phyloP scores from a whole-genome alignment of 108 stramenopile species.

The Licmophora abbreviata region DNA sequence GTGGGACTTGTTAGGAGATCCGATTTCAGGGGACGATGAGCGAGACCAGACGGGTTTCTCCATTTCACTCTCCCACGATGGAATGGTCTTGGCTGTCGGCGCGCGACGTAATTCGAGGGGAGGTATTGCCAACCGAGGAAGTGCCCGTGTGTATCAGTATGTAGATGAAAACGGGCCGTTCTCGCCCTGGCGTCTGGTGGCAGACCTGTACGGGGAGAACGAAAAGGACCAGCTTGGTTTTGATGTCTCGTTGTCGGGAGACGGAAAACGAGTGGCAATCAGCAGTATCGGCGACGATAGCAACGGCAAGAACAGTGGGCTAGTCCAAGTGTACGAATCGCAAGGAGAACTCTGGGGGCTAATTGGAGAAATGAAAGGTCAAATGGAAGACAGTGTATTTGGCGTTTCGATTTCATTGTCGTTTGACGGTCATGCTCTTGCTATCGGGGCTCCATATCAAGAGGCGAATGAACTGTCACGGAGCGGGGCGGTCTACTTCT shows the following conservation, averaged over 20 bases:
- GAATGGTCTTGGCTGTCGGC: slow-evolving; percentile 26
- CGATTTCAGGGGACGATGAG: slow-evolving; percentile 17
- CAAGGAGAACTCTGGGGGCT: slow-evolving; percentile 6
- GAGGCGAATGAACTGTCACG: slow-evolving; percentile 11
- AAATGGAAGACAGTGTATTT: slow-evolving; percentile 16
- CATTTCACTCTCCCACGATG: slow-evolving; percentile 30
- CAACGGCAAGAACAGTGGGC: slow-evolving; percentile 29
- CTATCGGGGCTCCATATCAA: slow-evolving; percentile 32
- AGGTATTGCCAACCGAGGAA: slow-evolving; percentile 17
- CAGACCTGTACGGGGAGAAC: slow-evolving; percentile 5
- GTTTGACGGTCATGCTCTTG: slow-evolving; percentile 21
- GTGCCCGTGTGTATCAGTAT: slow-evolving; percentile 13
- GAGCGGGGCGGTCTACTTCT: slow-evolving; percentile 25
- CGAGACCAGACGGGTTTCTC: slow-evolving; percentile 30
- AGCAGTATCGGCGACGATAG: slow-evolving; percentile 23
- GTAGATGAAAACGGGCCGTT: not conserved
- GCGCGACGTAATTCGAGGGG: slow-evolving; percentile 20
- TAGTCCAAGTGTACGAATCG: slow-evolving; percentile 31
- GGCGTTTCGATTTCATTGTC: slow-evolving; percentile 30
- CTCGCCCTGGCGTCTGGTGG: slow-evolving; percentile 4
- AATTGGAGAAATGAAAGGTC: slow-evolving; percentile 23
- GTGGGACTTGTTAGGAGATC: slow-evolving; percentile 24
- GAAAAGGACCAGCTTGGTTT: slow-evolving; percentile 24
- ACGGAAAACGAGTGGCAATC: slow-evolving; percentile 23
- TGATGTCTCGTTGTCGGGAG: slow-evolving; percentile 13